Evolutionary conservation across 106 monocot species (phyloP), one percentile per base, ranked within the genome.

Genomic region (Alisma plantagoaquatica): DNA sequence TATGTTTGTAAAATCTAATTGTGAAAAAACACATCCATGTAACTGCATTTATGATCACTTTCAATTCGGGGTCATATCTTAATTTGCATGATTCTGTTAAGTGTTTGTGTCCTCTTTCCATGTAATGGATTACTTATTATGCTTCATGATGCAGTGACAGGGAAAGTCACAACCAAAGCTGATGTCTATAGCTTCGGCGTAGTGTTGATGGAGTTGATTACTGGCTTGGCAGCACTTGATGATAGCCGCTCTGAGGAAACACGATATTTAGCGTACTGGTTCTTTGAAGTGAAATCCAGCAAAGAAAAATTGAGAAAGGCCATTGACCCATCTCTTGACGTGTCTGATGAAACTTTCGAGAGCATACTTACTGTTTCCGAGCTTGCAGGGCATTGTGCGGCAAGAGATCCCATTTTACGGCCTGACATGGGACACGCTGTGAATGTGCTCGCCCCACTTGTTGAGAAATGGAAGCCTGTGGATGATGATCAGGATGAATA

Each of bases 351-450:
- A 3, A 62, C 38, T 20, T 35, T 67, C 6, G 17, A 51, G 29
- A 68, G 62, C 50, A 52, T 77, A 2, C 33, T 12, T 6, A 60
- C 49, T 10, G 53, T 72, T 44, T 51, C 62, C 12, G 67, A 77
- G 24, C 38, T 77, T 2, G 67, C 71, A 2, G 48, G 62, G 29
- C 62, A 77, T 33, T 72, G 72, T 41, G 25, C 61, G 19, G 61
- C 43, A 2, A 61, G 62, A 16, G 67, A 72, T 6, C 77, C 67
- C n/a, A 28, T 53, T 1, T 66, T 51, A 41, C 66, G 77, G 19
- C 77, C 77, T 16, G 77, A 77, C 57, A 77, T 77, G 77, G 72
- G 72, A 0, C 58, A 71, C 23, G 66, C 62, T 26, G 75, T 80
- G 16, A 66, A 60, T 33, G 62, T 67, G 27, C 59, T 75, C 0